A percentile compares a stretch with the other conserved stretches of the same genome.
Evolutionary conservation across 306 rosid genomes (phyloP).

Genomic region (Glycyrrhiza uralensis): DNA sequence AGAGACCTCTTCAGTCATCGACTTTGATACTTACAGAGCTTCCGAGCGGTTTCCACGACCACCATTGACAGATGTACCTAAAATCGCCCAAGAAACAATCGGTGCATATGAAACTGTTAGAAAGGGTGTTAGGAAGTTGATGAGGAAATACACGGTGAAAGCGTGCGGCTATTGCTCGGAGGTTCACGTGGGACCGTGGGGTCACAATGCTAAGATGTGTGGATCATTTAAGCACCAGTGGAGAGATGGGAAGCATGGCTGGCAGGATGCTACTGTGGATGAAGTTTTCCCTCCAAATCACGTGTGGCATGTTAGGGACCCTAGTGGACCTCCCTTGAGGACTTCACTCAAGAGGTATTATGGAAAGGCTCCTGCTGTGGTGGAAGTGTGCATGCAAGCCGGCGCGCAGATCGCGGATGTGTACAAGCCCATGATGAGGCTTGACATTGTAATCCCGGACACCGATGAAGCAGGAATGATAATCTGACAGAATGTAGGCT

Average conservation of each 20-base stretch:
- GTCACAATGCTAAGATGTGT: constrained; percentile 91
- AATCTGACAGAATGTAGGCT: constrained; percentile 5
- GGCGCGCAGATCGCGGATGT: constrained; percentile 67
- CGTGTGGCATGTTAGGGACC: constrained; percentile 88
- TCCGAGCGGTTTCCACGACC: constrained; percentile 61
- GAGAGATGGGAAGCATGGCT: constrained; percentile 99
- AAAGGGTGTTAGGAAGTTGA: constrained; percentile 64
- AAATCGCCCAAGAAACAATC: constrained; percentile 78
- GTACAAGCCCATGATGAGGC: constrained; percentile 95
- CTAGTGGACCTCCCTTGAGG: constrained; percentile 65
- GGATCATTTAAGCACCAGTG: constrained; percentile 97
- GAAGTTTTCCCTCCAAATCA: constrained; percentile 88
- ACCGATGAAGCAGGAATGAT: constrained; percentile 61
- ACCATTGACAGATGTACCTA: constrained; percentile 44
- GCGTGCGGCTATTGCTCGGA: constrained; percentile 95
- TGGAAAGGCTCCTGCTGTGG: constrained; percentile 90
- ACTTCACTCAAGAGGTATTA: constrained; percentile 65
- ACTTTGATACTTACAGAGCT: constrained; percentile 75
- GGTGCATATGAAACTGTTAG: constrained; percentile 63
- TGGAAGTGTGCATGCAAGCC: constrained; percentile 86
- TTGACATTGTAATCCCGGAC: constrained; percentile 84
- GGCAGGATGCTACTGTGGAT: constrained; percentile 89
- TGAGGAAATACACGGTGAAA: constrained; percentile 86
- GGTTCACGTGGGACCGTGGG: constrained; percentile 99
- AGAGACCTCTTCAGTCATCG: constrained; percentile 49